Evolutionary conservation across 352 stramenopile genomes (phyloP).

Genomic region (Phytopythium aichiense): DNA sequence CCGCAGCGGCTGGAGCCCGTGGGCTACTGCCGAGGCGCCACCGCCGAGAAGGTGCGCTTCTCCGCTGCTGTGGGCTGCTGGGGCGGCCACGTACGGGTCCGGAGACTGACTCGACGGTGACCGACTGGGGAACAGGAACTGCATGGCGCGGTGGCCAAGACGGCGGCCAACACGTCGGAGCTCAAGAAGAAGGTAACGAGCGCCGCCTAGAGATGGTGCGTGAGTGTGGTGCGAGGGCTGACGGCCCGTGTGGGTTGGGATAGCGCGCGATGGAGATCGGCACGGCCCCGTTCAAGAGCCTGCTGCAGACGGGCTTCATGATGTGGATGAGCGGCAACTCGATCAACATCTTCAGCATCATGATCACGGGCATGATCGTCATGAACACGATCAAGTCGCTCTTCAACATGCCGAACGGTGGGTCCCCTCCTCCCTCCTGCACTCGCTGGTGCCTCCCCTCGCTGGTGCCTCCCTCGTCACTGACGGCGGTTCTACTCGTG

Average conservation of each 20-base stretch:
- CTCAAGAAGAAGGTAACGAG: conserved; percentile 81
- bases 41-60: conserved; percentile 46
- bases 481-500: background rate
- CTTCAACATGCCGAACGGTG: conserved; percentile 73
- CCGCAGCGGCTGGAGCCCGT: conserved; percentile 58
- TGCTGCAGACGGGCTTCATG: conserved; percentile 94
- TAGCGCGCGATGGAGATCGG: conserved; percentile 91
- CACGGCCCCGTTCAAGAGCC: conserved; percentile 87
- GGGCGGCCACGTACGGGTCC: background rate
- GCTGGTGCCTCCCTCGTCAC: background rate
- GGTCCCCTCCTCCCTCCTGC: background rate
- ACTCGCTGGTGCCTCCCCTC: no score
- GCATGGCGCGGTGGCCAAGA: conserved; percentile 54
- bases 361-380: conserved; percentile 92
- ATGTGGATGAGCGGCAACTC: conserved; percentile 95
- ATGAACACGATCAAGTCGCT: conserved; percentile 91
- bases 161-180: conserved; percentile 64
- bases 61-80: background rate
- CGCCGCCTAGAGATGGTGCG: background rate
- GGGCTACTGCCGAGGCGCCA: conserved; percentile 58
- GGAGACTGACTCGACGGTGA: background rate
- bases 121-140: conserved; percentile 25
- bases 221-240: background rate
- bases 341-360: conserved; percentile 95
- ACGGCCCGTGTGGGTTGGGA: background rate